Evolutionary conservation across 257 asterid genomes (phyloP).

Genomic region (Ilex asprella): DNA sequence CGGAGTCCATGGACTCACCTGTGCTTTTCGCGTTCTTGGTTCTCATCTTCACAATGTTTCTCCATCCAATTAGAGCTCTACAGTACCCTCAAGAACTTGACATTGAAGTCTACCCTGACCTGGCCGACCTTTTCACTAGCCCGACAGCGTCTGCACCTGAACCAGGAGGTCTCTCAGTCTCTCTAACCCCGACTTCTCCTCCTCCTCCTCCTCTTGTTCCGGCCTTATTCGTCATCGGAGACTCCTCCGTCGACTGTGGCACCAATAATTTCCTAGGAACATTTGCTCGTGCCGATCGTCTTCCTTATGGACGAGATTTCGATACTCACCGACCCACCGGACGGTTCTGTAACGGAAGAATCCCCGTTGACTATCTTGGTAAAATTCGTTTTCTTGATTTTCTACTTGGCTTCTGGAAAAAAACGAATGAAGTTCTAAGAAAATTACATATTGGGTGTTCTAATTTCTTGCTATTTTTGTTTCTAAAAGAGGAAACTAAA

Average conservation of each 20-base stretch:
- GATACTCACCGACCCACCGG: constrained; percentile 89
- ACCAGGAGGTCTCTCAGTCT: constrained; percentile 11
- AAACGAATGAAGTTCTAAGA: background rate
- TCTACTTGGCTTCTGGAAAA: constrained; percentile 4
- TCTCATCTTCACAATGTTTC: constrained; percentile 21
- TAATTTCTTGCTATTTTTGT: background rate
- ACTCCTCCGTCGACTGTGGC: constrained; percentile 91
- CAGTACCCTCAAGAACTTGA: constrained; percentile 31
- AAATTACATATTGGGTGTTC: background rate
- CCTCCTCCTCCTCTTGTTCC: constrained; percentile 36
- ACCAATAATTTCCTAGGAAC: constrained; percentile 86
- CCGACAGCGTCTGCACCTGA: constrained; percentile 13
- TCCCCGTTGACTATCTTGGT: constrained; percentile 89
- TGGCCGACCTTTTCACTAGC: constrained; percentile 6
- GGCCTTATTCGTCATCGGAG: constrained; percentile 84
- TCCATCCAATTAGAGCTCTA: constrained; percentile 15
- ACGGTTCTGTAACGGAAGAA: constrained; percentile 87
- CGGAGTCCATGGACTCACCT: background rate
- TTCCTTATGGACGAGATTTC: constrained; percentile 86
- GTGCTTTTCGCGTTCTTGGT: constrained; percentile 19
- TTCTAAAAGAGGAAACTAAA: too few relatives aligned
- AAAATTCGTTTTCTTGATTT: constrained; percentile 1
- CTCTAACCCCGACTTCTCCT: constrained; percentile 11
- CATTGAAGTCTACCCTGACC: constrained; percentile 19
- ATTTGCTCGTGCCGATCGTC: constrained; percentile 87